These are phyloP conservation scores for Diospyros lotus DNA, from an alignment of 148 eudicot species.

Conservation along the genomic window DNA sequence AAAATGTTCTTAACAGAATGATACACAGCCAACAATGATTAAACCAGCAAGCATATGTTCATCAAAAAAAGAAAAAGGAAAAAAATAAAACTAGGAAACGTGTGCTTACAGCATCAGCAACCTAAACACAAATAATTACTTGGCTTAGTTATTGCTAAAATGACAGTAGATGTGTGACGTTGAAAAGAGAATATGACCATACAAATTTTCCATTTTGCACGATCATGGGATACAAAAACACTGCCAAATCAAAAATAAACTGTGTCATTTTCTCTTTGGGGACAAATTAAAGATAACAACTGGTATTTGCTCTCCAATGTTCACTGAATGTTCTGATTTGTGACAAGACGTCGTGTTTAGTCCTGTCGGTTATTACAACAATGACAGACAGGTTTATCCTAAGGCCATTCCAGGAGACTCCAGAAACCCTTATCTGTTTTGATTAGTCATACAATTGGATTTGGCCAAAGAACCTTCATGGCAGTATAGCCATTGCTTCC, in stretches of 20 bases:
- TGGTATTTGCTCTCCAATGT: not conserved
- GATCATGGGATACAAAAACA: not conserved
- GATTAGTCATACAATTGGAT: not conserved
- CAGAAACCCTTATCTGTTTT: not conserved
- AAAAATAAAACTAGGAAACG: too few species aligned
- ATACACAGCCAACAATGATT: not conserved
- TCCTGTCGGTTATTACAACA: not conserved
- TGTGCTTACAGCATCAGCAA: not conserved
- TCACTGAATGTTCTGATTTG: not conserved
- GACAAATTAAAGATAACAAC: not conserved
- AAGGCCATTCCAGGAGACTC: not conserved
- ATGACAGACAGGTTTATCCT: not conserved
- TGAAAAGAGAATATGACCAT: not conserved
- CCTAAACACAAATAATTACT: not conserved
- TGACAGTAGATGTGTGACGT: not conserved
- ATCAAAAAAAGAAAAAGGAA: not conserved
- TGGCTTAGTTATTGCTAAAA: not conserved
- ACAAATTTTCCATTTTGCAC: not conserved
- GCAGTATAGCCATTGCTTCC: not conserved
- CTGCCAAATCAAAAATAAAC: not conserved
- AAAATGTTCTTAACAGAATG: not conserved
- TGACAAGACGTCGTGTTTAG: not conserved
- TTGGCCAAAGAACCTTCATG: conserved; percentile 5
- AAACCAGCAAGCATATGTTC: not conserved
- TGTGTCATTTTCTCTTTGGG: not conserved